phyloP scores from a whole-genome alignment of 805 yeast species.

The baker's yeast (Saccharomyces cerevisiae) region DNA sequence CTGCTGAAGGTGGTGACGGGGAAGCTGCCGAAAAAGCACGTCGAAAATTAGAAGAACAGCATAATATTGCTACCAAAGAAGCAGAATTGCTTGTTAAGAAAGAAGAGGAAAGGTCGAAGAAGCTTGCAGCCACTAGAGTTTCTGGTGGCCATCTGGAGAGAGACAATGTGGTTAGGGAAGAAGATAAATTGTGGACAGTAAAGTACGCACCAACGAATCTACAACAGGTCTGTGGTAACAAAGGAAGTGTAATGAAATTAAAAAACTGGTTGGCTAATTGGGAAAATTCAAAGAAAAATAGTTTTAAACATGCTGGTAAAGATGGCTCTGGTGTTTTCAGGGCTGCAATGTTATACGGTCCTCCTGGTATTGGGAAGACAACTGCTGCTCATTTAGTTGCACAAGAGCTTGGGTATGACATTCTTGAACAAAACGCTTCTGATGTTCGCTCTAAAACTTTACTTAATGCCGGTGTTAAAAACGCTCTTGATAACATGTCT shows the following conservation, averaged over 20 bases:
- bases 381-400: conserved; percentile 75
- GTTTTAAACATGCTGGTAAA: conserved; percentile 48
- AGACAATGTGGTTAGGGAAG: conserved; percentile 21
- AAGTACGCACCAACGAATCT: conserved; percentile 79
- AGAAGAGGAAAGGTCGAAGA: conserved; percentile 32
- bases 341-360: conserved; percentile 81
- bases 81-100: conserved; percentile 41
- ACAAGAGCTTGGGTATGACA: conserved; percentile 58
- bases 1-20: conserved; percentile 87
- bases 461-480: conserved; percentile 58
- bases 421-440: conserved; percentile 73
- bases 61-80: conserved; percentile 44
- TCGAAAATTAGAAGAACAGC: conserved; percentile 62
- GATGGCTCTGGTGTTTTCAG: conserved; percentile 66
- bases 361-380: conserved; percentile 82
- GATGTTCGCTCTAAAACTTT: conserved; percentile 84
- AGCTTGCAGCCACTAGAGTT: conserved; percentile 19
- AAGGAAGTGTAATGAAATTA: conserved; percentile 59
- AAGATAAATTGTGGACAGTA: conserved; percentile 81
- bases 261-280: conserved; percentile 71
- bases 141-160: conserved; percentile 19
- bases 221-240: conserved; percentile 85
- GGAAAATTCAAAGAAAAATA: conserved; percentile 49
- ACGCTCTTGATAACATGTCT: conserved; percentile 72
- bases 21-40: conserved; percentile 66